phyloP scores from a whole-genome alignment of 2,329 filamentous ascomycete species.

The Ophiostoma tasmaniense region DNA sequence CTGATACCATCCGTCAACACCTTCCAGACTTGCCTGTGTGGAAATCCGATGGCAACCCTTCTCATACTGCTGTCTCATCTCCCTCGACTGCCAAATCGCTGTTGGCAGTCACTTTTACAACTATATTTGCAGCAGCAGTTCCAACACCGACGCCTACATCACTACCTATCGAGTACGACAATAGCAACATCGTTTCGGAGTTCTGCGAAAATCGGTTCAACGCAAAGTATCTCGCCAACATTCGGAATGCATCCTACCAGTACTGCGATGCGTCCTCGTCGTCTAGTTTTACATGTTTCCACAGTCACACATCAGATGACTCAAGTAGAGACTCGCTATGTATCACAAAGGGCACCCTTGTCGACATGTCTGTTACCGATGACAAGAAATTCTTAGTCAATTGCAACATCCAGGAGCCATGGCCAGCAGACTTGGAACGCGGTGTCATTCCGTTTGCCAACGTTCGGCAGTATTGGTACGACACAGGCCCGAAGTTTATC shows the following conservation, averaged over 20 bases:
- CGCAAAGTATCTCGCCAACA: constrained; percentile 15
- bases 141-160: not conserved
- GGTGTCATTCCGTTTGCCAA: constrained; percentile 12
- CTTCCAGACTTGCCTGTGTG: not conserved
- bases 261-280: constrained; percentile 15
- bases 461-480: constrained; percentile 18
- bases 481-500: constrained; percentile 17
- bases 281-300: constrained; percentile 19
- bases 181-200: not conserved
- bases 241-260: constrained; percentile 13
- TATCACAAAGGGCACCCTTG: constrained; percentile 9
- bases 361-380: constrained; percentile 5
- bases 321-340: constrained; percentile 17
- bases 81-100: no score
- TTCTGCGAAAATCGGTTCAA: constrained; percentile 19
- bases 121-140: not conserved
- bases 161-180: constrained; percentile 13
- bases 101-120: not conserved
- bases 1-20: not conserved
- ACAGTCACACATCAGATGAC: constrained; percentile 11
- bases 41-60: not conserved
- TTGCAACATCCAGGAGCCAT: constrained; percentile 13
- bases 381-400: constrained; percentile 7
- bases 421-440: not conserved
- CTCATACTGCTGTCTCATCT: not conserved